Conservation (phyloP, 208 protist species). For the Trichomonas gallinae region DNA sequence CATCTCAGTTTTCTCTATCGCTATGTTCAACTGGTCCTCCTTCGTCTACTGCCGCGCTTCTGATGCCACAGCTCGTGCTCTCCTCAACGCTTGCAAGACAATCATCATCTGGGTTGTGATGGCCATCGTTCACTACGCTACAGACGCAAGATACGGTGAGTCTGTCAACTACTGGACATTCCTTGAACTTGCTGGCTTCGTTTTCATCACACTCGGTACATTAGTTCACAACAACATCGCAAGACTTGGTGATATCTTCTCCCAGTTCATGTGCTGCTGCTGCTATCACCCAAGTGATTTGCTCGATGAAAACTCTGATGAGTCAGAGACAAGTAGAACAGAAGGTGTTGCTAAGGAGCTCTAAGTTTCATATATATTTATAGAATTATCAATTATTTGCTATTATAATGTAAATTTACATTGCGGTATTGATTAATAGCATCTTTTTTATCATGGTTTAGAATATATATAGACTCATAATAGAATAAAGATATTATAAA, state of each 20-base stretch:
- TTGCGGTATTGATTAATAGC: too few relatives aligned
- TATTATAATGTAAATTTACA: too few relatives aligned
- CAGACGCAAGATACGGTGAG: not conserved
- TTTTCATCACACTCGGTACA: not conserved
- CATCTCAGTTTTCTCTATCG: not conserved
- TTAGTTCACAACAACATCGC: not conserved
- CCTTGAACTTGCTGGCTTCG: not conserved
- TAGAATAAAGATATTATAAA: too few relatives aligned
- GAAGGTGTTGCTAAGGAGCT: too few relatives aligned
- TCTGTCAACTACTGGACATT: not conserved
- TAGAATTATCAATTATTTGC: too few relatives aligned
- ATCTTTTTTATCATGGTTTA: too few relatives aligned
- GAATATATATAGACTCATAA: too few relatives aligned
- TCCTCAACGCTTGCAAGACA: not conserved
- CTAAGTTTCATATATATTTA: too few relatives aligned
- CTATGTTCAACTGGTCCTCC: not conserved
- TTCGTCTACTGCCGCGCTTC: not conserved
- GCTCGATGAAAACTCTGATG: too few relatives aligned
- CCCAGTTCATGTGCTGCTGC: not conserved
- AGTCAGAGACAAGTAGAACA: too few relatives aligned
- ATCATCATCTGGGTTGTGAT: not conserved
- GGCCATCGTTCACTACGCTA: not conserved
- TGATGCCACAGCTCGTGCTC: not conserved
- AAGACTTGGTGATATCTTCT: not conserved
- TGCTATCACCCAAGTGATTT: too few relatives aligned